These are phyloP conservation scores for Gossypium sturtianum DNA, from an alignment of 345 rosid genomes.

Conservation along the genomic window DNA sequence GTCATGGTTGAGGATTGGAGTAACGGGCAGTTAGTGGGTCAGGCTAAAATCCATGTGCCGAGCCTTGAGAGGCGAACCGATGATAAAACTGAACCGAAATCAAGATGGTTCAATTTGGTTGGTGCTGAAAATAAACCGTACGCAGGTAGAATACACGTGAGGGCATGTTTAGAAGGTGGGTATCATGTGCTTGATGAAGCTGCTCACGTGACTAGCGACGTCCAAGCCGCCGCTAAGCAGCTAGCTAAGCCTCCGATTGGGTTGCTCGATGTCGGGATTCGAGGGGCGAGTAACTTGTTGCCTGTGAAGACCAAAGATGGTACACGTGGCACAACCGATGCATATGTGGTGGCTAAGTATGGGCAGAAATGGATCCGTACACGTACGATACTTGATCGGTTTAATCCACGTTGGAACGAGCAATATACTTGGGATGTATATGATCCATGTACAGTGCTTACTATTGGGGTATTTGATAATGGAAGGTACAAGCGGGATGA, in stretches of 20 bases:
- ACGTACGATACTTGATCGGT: conserved; percentile 72
- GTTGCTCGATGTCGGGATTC: conserved; percentile 70
- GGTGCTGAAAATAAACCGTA: conserved; percentile 65
- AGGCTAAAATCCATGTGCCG: conserved; percentile 65
- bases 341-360: conserved; percentile 87
- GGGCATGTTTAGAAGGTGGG: conserved; percentile 78
- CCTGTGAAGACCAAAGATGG: conserved; percentile 85
- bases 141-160: conserved; percentile 73
- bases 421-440: conserved; percentile 90
- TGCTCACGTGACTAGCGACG: conserved; percentile 91
- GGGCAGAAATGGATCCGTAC: conserved; percentile 96
- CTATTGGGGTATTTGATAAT: conserved; percentile 81
- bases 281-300: conserved; percentile 75
- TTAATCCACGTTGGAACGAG: conserved; percentile 96
- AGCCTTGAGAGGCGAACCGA: conserved; percentile 65
- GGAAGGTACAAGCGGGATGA: conserved; percentile 59
- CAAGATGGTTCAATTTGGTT: conserved; percentile 77
- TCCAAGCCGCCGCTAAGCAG: conserved; percentile 76
- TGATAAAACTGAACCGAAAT: conserved; percentile 47
- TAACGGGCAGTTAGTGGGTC: conserved; percentile 52
- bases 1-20: conserved; percentile 62
- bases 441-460: conserved; percentile 81
- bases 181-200: conserved; percentile 94
- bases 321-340: conserved; percentile 84
- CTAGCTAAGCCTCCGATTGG: conserved; percentile 80